Conservation (phyloP, 108 stramenopile genomes). For the Stephanodiscus triporus region DNA sequence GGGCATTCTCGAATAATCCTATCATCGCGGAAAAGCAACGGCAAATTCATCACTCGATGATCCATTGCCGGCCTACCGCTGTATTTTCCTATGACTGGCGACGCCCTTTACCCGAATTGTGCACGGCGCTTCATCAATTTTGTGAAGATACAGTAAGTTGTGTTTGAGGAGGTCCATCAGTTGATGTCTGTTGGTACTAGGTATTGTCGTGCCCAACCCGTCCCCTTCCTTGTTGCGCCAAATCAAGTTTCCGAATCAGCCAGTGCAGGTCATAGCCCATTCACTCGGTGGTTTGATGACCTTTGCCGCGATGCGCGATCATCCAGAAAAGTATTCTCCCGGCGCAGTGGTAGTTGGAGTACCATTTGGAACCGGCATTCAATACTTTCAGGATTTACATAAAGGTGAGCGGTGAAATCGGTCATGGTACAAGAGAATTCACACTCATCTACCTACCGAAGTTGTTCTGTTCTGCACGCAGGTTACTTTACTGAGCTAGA, state of each 20-base stretch:
- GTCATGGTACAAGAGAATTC: not conserved
- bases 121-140: conserved; percentile 47
- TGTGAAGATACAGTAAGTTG: conserved; percentile 38
- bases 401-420: conserved; percentile 4
- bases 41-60: conserved; percentile 25
- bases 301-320: conserved; percentile 48
- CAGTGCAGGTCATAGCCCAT: conserved; percentile 59
- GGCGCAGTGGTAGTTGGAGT: conserved; percentile 59
- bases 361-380: conserved; percentile 58
- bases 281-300: conserved; percentile 56
- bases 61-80: conserved; percentile 49
- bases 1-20: conserved; percentile 33
- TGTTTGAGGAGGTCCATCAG: not conserved
- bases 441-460: not conserved
- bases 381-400: conserved; percentile 62
- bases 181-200: not conserved
- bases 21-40: conserved; percentile 21
- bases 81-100: conserved; percentile 61
- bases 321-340: conserved; percentile 56
- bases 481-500: conserved; percentile 62
- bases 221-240: not conserved
- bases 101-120: conserved; percentile 51
- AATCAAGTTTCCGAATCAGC: conserved; percentile 51
- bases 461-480: conserved; percentile 21
- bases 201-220: not conserved